These are phyloP conservation scores for Dionaea muscipula DNA, from an alignment of 179 eudicot genomes.

Conservation along the genomic window DNA sequence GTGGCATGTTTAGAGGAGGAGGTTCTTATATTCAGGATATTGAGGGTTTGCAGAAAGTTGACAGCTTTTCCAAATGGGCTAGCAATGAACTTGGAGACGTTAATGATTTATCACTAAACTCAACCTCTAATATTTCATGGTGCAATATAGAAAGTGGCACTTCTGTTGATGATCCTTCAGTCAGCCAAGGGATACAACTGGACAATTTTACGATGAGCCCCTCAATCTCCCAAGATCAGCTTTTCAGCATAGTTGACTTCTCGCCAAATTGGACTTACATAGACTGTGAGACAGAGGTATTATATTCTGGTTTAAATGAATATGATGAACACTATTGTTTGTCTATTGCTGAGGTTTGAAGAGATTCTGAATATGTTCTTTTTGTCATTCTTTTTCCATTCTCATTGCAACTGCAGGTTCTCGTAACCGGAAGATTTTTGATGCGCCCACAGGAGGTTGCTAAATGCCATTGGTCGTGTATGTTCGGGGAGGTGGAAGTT, in stretches of 20 bases:
- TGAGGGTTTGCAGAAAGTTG: slow-evolving; percentile 53
- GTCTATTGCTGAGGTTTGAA: neutral
- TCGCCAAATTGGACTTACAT: slow-evolving; percentile 50
- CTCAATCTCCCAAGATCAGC: slow-evolving; percentile 62
- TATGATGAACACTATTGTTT: neutral
- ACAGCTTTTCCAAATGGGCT: slow-evolving; percentile 69
- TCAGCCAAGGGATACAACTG: slow-evolving; percentile 22
- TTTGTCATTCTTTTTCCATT: neutral
- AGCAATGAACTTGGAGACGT: slow-evolving; percentile 47
- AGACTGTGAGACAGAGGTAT: slow-evolving; percentile 36
- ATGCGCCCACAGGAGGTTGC: slow-evolving; percentile 23
- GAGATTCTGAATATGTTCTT: neutral
- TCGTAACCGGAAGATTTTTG: slow-evolving; percentile 41
- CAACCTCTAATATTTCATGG: slow-evolving; percentile 49
- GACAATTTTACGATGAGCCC: slow-evolving; percentile 47
- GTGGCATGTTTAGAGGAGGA: slow-evolving; percentile 7
- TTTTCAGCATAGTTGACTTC: slow-evolving; percentile 51
- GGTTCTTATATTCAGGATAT: slow-evolving; percentile 12
- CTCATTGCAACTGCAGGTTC: slow-evolving; percentile 21
- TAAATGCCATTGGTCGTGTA: slow-evolving; percentile 41
- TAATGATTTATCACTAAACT: slow-evolving; percentile 36
- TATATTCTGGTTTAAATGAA: neutral
- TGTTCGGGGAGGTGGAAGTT: slow-evolving; percentile 74
- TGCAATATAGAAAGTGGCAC: slow-evolving; percentile 33
- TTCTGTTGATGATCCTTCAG: slow-evolving; percentile 32